Base-by-base conservation (phyloP, 805 yeast genomes). In the Spathaspora passalidarum region DNA sequence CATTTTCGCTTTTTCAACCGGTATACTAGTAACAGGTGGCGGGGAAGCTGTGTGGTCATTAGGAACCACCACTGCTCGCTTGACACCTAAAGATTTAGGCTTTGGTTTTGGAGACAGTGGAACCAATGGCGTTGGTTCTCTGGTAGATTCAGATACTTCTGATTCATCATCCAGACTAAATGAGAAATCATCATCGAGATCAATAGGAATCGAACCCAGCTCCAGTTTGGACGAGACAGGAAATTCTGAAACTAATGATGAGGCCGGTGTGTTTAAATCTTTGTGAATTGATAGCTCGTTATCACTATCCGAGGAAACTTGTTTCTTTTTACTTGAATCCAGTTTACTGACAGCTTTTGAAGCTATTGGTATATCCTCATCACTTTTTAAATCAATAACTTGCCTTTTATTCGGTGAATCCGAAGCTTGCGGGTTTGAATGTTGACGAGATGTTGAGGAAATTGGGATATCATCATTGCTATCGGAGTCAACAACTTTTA, bases 401-500 rank as follows among this genome's bases (percentile, higher is more conserved):
- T n/a, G n/a, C 29, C 18, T 34, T 8, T 34, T 16, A 16, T 6
- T 14, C 7, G 6, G 4, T 5, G 5, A 6, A 16, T 14, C 18
- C 21, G 37, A 16, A 34, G 11, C n/a, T 19, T 37, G 14, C 14
- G 14, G 3, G 5, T n/a, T 14, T 13, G 32, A 22, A 14, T 14
- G 11, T 22, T 22, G 6, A 22, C 9, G 25, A 9, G 25, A 7
- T 22, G 25, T 7, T 7, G 25, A 22, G 6, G 25, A 6, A 22
- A 22, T 22, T 22, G 25, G 25, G 6, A 21, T 29, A 1, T 46
- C 50, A 23, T 45, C 50, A 6, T 57, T 60, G 38, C 54, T 49
- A 25, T 52, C 56, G 1, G 56, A 55, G 45, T 51, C 54, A 18
- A 54, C 17, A 10, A 59, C 34, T 29, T 13, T 29, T 29, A 14